phyloP scores from a whole-genome alignment of 495 filamentous ascomycete genomes.

The Penicillium longicatenatum region DNA sequence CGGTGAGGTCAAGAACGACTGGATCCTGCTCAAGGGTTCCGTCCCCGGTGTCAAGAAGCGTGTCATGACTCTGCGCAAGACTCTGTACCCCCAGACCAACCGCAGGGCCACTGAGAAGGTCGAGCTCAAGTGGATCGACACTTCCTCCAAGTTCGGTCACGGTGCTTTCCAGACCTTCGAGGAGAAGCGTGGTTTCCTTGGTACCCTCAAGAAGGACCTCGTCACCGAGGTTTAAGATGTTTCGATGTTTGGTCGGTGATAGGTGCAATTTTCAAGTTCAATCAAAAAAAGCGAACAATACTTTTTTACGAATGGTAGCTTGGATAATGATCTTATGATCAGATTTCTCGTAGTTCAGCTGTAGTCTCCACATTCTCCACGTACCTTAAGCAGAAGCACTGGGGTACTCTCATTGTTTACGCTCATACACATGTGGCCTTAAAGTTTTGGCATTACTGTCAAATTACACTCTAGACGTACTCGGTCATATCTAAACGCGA shows the following conservation, averaged over 20 bases:
- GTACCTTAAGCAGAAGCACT: too few species aligned
- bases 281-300: constrained; percentile 51
- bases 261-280: constrained; percentile 49
- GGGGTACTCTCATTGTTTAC: too few species aligned
- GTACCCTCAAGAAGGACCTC: constrained; percentile 99
- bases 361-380: too few species aligned
- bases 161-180: constrained; percentile 97
- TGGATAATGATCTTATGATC: constrained; percentile 1
- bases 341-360: neutral
- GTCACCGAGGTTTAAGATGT: constrained; percentile 68
- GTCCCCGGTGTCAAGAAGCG: constrained; percentile 99
- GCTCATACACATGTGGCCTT: too few species aligned
- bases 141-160: constrained; percentile 99
- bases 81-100: constrained; percentile 96
- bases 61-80: constrained; percentile 98
- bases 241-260: constrained; percentile 42
- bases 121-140: constrained; percentile 99
- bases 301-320: constrained; percentile 9
- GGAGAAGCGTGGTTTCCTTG: constrained; percentile 97
- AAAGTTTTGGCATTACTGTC: too few species aligned
- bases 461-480: too few species aligned
- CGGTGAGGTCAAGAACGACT: constrained; percentile 99
- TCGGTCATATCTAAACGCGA: too few species aligned
- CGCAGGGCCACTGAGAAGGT: constrained; percentile 96
- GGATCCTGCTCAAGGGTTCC: constrained; percentile 96